phyloP scores from a whole-genome alignment of 2,329 filamentous ascomycete species.

The Chrysoporthe puriensis region DNA sequence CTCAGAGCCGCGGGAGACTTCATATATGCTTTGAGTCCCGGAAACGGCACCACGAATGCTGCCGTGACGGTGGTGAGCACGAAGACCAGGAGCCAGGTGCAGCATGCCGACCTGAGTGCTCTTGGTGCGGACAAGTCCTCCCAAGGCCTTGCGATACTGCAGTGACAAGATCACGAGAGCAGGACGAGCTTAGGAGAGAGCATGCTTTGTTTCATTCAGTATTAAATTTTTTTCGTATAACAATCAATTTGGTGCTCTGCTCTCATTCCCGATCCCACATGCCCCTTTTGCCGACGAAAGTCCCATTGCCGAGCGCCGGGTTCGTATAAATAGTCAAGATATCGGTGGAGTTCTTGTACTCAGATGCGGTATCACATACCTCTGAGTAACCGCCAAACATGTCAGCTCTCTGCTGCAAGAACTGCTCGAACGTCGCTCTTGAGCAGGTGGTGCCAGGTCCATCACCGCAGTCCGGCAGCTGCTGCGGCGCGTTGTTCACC shows the following conservation, averaged over 20 bases:
- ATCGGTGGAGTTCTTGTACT: conserved; percentile 42
- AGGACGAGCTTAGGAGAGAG: background rate
- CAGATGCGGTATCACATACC: conserved; percentile 39
- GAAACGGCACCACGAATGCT: conserved; percentile 48
- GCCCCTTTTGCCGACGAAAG: conserved; percentile 35
- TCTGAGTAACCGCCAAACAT: conserved; percentile 47
- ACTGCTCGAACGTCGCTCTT: conserved; percentile 42
- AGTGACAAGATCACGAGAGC: conserved; percentile 28
- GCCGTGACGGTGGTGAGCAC: conserved; percentile 45
- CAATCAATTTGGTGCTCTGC: background rate
- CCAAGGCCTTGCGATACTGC: conserved; percentile 38
- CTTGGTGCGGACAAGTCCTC: conserved; percentile 35
- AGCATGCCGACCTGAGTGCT: conserved; percentile 37
- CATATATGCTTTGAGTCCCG: conserved; percentile 60
- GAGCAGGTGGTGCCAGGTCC: conserved; percentile 51
- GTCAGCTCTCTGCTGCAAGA: conserved; percentile 43
- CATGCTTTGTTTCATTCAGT: background rate
- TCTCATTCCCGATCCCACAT: conserved; percentile 25
- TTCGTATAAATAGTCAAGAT: conserved; percentile 40
- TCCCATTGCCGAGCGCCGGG: conserved; percentile 34
- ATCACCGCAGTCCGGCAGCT: conserved; percentile 45
- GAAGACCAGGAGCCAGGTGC: conserved; percentile 35
- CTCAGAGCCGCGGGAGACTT: conserved; percentile 55
- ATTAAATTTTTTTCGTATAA: background rate
- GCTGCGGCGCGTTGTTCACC: conserved; percentile 49